Conservation (phyloP, 306 rosid genomes). For the Datisca glomerata region DNA sequence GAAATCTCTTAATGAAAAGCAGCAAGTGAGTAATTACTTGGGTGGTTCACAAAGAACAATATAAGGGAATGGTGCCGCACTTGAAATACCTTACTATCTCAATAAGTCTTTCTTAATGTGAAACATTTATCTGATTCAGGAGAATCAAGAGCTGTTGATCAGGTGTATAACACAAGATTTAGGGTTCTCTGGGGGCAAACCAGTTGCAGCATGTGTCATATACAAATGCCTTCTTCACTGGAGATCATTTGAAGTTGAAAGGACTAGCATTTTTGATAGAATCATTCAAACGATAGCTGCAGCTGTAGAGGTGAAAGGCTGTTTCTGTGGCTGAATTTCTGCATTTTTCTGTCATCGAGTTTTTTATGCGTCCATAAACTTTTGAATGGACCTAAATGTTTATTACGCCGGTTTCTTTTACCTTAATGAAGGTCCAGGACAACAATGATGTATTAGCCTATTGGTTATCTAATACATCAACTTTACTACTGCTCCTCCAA, state of each 20-base stretch:
- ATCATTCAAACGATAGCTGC: constrained; percentile 94
- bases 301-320: constrained; percentile 63
- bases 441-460: constrained; percentile 78
- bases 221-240: constrained; percentile 99
- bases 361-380: too few species aligned
- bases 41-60: constrained; percentile 9
- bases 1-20: constrained; percentile 95
- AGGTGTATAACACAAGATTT: constrained; percentile 85
- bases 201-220: constrained; percentile 87
- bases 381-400: constrained; percentile 13
- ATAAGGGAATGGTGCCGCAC: constrained; percentile 12
- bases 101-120: constrained; percentile 9
- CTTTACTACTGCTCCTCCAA: constrained; percentile 88
- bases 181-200: constrained; percentile 95
- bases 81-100: constrained; percentile 12
- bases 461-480: constrained; percentile 97
- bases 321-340: too few species aligned
- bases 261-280: constrained; percentile 90
- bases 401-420: constrained; percentile 19
- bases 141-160: constrained; percentile 89
- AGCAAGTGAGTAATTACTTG: constrained; percentile 57
- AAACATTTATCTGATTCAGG: constrained; percentile 46
- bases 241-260: constrained; percentile 99
- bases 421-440: constrained; percentile 62
- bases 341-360: too few species aligned